A percentile compares a stretch with the other conserved stretches of the same genome.
phyloP scores from a whole-genome alignment of 495 filamentous ascomycete species.

The Penicillium antarcticum region DNA sequence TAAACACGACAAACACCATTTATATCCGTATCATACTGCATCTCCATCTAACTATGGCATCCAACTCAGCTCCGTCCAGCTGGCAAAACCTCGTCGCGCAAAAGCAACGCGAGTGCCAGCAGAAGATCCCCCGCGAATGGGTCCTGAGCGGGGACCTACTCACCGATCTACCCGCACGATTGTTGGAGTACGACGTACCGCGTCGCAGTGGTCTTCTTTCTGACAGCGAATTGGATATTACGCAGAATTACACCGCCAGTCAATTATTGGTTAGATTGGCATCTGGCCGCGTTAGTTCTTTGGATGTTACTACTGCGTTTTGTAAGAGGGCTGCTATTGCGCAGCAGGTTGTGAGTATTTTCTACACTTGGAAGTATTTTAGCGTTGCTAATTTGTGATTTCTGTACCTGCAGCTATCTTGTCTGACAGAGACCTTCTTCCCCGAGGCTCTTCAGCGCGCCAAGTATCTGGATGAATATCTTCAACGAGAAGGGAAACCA shows the following conservation, averaged over 20 bases:
- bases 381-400: not conserved
- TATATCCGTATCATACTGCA: no score
- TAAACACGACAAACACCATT: no score
- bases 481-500: slow-evolving; percentile 30
- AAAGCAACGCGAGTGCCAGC: slow-evolving; percentile 20
- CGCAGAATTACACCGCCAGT: slow-evolving; percentile 46
- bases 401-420: slow-evolving; percentile 25
- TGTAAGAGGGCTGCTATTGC: slow-evolving; percentile 37
- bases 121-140: slow-evolving; percentile 31
- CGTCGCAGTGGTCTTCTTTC: slow-evolving; percentile 21
- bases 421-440: slow-evolving; percentile 44
- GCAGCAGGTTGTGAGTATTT: slow-evolving; percentile 29
- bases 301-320: slow-evolving; percentile 48
- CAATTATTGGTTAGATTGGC: slow-evolving; percentile 32
- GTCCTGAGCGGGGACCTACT: slow-evolving; percentile 6
- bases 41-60: not conserved
- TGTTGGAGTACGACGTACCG: slow-evolving; percentile 17
- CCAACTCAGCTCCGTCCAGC: not conserved
- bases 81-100: slow-evolving; percentile 23
- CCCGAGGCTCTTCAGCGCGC: slow-evolving; percentile 33
- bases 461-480: slow-evolving; percentile 38
- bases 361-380: slow-evolving; percentile 15
- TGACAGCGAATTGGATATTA: slow-evolving; percentile 47
- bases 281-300: slow-evolving; percentile 29
- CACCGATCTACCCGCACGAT: slow-evolving; percentile 2